A percentile compares a stretch with the other conserved stretches of the same genome.
phyloP scores from a whole-genome alignment of 2,329 filamentous ascomycete genomes.

The Colletotrichum karsti region DNA sequence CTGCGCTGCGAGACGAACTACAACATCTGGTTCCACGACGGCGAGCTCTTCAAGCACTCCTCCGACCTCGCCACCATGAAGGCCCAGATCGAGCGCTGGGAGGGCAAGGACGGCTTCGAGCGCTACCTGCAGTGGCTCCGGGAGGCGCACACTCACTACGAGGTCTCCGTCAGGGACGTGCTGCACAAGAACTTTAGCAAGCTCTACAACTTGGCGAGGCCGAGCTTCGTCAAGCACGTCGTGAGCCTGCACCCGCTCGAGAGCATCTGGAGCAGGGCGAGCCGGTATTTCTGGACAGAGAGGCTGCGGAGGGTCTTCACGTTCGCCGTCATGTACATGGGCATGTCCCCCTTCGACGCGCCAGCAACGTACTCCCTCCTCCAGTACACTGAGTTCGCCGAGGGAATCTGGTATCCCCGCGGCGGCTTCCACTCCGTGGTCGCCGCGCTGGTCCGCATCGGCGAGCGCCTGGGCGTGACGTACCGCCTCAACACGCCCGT shows the following conservation, averaged over 20 bases:
- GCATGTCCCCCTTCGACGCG: slow-evolving; percentile 80
- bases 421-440: slow-evolving; percentile 76
- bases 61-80: slow-evolving; percentile 79
- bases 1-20: slow-evolving; percentile 81
- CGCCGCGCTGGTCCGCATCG: slow-evolving; percentile 70
- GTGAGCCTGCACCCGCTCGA: slow-evolving; percentile 75
- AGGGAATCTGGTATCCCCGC: slow-evolving; percentile 80
- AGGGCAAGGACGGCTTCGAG: slow-evolving; percentile 75
- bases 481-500: slow-evolving; percentile 70
- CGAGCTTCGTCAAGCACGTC: slow-evolving; percentile 66
- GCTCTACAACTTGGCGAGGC: slow-evolving; percentile 64
- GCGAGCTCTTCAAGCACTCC: slow-evolving; percentile 68
- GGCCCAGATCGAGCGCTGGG: slow-evolving; percentile 74
- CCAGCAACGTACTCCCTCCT: slow-evolving; percentile 78
- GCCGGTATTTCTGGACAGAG: slow-evolving; percentile 75
- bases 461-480: slow-evolving; percentile 67
- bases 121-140: slow-evolving; percentile 73
- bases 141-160: slow-evolving; percentile 76
- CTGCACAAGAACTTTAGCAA: slow-evolving; percentile 73
- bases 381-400: slow-evolving; percentile 78
- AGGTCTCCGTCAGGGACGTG: slow-evolving; percentile 72
- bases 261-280: slow-evolving; percentile 72
- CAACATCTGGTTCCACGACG: slow-evolving; percentile 77
- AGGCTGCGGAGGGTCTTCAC: slow-evolving; percentile 76
- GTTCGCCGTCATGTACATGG: slow-evolving; percentile 85